These are phyloP conservation scores for Pleurotus cornucopiae DNA, from an alignment of 768 basidiomycete genomes.

Conservation along the genomic window DNA sequence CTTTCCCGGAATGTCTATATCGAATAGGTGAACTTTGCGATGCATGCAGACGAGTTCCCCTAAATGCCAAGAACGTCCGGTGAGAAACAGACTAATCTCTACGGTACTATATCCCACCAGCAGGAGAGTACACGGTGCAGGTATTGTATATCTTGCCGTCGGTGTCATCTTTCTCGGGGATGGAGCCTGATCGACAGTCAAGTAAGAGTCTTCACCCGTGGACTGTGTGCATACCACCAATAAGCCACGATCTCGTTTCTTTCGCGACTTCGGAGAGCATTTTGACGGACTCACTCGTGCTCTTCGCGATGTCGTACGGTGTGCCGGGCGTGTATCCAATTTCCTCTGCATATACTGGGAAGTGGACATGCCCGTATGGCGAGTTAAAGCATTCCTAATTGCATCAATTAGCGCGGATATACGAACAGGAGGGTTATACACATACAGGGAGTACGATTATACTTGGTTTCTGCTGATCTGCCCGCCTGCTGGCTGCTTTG, in stretches of 20 bases:
- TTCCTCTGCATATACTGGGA: conserved; percentile 79
- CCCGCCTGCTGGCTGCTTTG: conserved; percentile 52
- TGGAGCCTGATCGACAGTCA: conserved; percentile 60
- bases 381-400: conserved; percentile 85
- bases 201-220: background rate
- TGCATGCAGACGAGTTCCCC: conserved; percentile 85
- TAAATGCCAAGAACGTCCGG: conserved; percentile 20
- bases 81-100: background rate
- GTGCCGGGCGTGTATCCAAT: conserved; percentile 61
- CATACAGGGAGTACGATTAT: conserved; percentile 82
- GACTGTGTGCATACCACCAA: conserved; percentile 62
- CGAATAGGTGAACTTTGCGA: conserved; percentile 95
- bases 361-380: conserved; percentile 75
- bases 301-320: conserved; percentile 50
- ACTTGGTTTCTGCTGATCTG: conserved; percentile 57
- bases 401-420: background rate
- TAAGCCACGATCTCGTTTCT: conserved; percentile 78
- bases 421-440: background rate
- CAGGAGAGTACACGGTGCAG: conserved; percentile 83
- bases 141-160: conserved; percentile 86
- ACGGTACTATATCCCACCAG: conserved; percentile 37
- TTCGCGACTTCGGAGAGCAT: conserved; percentile 81
- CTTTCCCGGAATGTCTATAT: conserved; percentile 93
- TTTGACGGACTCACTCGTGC: conserved; percentile 71
- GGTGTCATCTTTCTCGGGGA: conserved; percentile 73